Percentiles rank a stretch among this genome's conserved stretches.
phyloP scores from a whole-genome alignment of 352 stramenopile species.

The Globisporangium okanoganense region DNA sequence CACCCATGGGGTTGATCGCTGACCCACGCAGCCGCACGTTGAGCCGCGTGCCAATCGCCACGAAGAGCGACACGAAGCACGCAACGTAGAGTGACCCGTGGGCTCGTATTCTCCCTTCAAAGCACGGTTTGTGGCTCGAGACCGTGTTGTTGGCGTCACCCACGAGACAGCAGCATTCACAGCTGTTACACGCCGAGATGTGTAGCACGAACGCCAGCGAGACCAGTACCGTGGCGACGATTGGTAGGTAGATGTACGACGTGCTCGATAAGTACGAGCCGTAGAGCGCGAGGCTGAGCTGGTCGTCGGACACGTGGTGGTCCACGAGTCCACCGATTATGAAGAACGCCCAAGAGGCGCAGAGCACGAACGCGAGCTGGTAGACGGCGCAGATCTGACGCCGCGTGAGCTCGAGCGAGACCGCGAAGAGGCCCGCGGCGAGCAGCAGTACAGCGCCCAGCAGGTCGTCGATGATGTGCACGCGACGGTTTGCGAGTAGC shows the following conservation, averaged over 20 bases:
- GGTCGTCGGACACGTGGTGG: conserved; percentile 65
- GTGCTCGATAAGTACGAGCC: conserved; percentile 49
- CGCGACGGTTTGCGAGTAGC: conserved; percentile 28
- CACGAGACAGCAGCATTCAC: conserved; percentile 64
- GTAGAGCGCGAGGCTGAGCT: conserved; percentile 68
- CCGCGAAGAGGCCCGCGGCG: conserved; percentile 33
- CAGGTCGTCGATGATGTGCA: conserved; percentile 76
- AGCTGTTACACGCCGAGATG: conserved; percentile 46
- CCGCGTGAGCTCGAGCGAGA: conserved; percentile 68
- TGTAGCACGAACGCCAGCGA: conserved; percentile 40
- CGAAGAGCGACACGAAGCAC: conserved; percentile 42
- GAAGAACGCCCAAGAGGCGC: conserved; percentile 43
- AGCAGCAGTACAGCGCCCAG: conserved; percentile 63
- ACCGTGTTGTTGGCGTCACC: conserved; percentile 11
- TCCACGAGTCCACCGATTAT: conserved; percentile 68
- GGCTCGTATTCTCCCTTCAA: conserved; percentile 42
- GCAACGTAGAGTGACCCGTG: conserved; percentile 46
- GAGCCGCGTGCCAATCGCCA: conserved; percentile 58
- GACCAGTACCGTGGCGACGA: conserved; percentile 27
- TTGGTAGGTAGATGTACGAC: conserved; percentile 63
- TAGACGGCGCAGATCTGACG: conserved; percentile 62
- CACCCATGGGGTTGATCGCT: conserved; percentile 71
- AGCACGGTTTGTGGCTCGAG: conserved; percentile 44
- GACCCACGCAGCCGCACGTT: conserved; percentile 69
- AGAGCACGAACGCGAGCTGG: conserved; percentile 68